Conservation (phyloP, 2,329 filamentous ascomycete species). For the Fusarium paranaense region DNA sequence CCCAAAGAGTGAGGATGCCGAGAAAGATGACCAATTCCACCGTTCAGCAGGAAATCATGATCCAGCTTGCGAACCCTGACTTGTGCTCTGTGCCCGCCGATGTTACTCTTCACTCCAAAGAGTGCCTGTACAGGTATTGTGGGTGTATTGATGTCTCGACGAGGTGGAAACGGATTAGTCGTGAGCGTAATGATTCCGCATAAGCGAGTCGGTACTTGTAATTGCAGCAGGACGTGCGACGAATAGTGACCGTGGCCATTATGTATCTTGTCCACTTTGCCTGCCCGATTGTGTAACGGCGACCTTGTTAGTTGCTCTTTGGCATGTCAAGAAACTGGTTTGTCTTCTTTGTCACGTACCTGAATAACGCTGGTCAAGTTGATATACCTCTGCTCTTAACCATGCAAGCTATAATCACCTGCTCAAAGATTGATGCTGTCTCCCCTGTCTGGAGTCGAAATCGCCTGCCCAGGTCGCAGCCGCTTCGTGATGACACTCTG, state of each 20-base stretch:
- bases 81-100: not conserved
- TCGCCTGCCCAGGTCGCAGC: not conserved
- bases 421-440: conserved; percentile 1
- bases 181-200: not conserved
- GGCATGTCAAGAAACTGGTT: not conserved
- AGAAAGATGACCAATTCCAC: conserved; percentile 15
- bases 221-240: not conserved
- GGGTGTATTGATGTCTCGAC: not conserved
- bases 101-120: not conserved
- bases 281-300: not conserved
- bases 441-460: conserved; percentile 13
- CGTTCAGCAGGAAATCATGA: conserved; percentile 4
- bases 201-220: not conserved
- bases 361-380: not conserved
- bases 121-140: not conserved
- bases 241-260: not conserved
- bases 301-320: not conserved
- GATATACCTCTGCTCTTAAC: not conserved
- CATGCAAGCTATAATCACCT: conserved; percentile 31
- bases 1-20: conserved; percentile 16
- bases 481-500: not conserved
- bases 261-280: not conserved
- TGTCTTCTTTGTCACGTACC: conserved; percentile 1
- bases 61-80: not conserved
- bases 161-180: not conserved